Evolutionary conservation across 306 rosid genomes (phyloP).

Genomic region (Rubus idaeus): DNA sequence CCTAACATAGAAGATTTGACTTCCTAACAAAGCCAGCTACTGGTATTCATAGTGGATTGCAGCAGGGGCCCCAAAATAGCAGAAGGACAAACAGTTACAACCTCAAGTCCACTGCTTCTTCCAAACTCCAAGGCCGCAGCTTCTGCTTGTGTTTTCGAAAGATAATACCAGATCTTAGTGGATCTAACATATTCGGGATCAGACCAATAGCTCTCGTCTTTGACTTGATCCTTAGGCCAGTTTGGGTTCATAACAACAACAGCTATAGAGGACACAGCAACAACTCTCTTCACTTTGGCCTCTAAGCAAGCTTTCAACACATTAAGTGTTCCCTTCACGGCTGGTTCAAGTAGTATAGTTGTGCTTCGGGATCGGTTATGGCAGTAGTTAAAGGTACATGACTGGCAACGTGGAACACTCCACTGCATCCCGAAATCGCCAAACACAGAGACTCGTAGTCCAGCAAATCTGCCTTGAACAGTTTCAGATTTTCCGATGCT

Average conservation of each 20-base stretch:
- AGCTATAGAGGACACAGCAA: slow-evolving; percentile 28
- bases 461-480: slow-evolving; percentile 34
- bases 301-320: slow-evolving; percentile 25
- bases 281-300: slow-evolving; percentile 33
- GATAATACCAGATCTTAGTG: slow-evolving; percentile 55
- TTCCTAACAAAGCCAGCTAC: slow-evolving; percentile 24
- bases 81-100: slow-evolving; percentile 55
- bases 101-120: slow-evolving; percentile 40
- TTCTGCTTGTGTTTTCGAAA: slow-evolving; percentile 70
- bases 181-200: slow-evolving; percentile 26
- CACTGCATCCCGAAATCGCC: slow-evolving; percentile 31
- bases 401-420: slow-evolving; percentile 39
- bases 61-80: slow-evolving; percentile 50
- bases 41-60: slow-evolving; percentile 47
- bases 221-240: slow-evolving; percentile 31
- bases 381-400: slow-evolving; percentile 12
- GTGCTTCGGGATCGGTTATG: slow-evolving; percentile 20
- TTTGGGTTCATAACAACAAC: slow-evolving; percentile 26
- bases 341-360: slow-evolving; percentile 17
- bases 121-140: slow-evolving; percentile 52
- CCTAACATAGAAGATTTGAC: no score
- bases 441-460: slow-evolving; percentile 30
- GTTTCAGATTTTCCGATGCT: slow-evolving; percentile 25
- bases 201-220: slow-evolving; percentile 41
- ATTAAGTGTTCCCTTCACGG: slow-evolving; percentile 33